Conservation (phyloP, 768 basidiomycete species). For the Mycena vulgaris region DNA sequence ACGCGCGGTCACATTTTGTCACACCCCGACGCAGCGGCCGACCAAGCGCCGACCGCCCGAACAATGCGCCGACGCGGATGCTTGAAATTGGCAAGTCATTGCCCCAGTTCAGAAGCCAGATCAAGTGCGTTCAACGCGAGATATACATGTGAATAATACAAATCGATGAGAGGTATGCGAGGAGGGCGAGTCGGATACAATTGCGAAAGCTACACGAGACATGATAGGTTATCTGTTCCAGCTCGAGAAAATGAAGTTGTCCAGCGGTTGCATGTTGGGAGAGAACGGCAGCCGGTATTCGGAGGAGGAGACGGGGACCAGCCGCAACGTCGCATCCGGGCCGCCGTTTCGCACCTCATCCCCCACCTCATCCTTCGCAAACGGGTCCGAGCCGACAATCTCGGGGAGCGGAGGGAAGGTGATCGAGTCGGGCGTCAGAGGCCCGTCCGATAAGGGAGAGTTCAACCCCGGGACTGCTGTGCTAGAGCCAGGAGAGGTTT, state of each 20-base stretch:
- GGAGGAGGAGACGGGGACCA: slow-evolving; percentile 32
- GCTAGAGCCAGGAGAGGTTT: slow-evolving; percentile 13
- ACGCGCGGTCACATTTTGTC: neutral
- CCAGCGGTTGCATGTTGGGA: slow-evolving; percentile 23
- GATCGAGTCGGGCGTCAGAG: slow-evolving; percentile 42
- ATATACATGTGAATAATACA: slow-evolving; percentile 8
- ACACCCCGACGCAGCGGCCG: too few species aligned
- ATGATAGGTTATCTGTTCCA: slow-evolving; percentile 17
- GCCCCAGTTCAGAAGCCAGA: too few species aligned
- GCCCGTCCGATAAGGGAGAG: slow-evolving; percentile 43
- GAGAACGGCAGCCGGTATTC: slow-evolving; percentile 26
- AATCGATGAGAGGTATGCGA: slow-evolving; percentile 19
- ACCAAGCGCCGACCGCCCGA: too few species aligned
- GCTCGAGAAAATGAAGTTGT: slow-evolving; percentile 26
- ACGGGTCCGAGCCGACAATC: slow-evolving; percentile 36
- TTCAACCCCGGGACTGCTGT: slow-evolving; percentile 13
- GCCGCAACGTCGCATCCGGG: slow-evolving; percentile 32
- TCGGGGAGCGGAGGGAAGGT: slow-evolving; percentile 37
- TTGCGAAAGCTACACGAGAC: slow-evolving; percentile 8
- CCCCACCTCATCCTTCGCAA: slow-evolving; percentile 32
- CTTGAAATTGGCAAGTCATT: too few species aligned
- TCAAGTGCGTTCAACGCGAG: slow-evolving; percentile 7
- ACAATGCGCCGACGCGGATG: too few species aligned
- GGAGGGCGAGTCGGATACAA: slow-evolving; percentile 11
- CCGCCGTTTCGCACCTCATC: slow-evolving; percentile 18